Evolutionary conservation across 2,329 filamentous ascomycete species (phyloP), one percentile per base, ranked within the genome.

Genomic region (Cercospora citrullina): DNA sequence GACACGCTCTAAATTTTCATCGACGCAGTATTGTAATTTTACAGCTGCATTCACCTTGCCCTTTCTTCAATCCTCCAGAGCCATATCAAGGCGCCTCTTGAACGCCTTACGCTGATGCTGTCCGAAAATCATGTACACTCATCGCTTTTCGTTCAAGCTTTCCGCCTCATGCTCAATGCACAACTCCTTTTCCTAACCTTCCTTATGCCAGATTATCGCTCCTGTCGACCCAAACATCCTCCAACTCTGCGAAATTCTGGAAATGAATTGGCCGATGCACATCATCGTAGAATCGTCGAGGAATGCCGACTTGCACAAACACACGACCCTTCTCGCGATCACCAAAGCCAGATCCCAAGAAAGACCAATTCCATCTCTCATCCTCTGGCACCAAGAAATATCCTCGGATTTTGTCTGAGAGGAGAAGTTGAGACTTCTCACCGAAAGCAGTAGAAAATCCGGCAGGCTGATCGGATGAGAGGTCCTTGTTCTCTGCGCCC

Each of bases 321-420:
- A 97, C 87, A 3, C 90, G 86, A 1, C 75, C 77, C 89, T 97
- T 98, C 83, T 97, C 93, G 71, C 97, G 86, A 48, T 89, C 89
- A 14, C 90, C 89, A 78, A 98, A 99, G 0, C 89, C 89, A 72
- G 90, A 93, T 65, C 95, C 95, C 89, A 98, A 93, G 85, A 99
- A 99, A 80, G 91, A 95, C 84, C 97, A 99, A 81, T 99, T 99
- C 95, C 95, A 99, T 69, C 91, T 86, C 69, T 90, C 90, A 64
- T 90, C 90, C 77, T 97, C 94, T 0, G 95, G 95, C 23, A 98
- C 93, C 65, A 99, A 83, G 88, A 99, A 99, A 84, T 94, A 98
- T 30, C 95, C 96, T 74, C 91, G 89, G 79, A 97, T 97, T 79
- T 94, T 92, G 75, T 97, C 94, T 72, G 92, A 96, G 63, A 99